Conservation (phyloP, 352 stramenopile genomes). For the Phytophthora constricta region DNA sequence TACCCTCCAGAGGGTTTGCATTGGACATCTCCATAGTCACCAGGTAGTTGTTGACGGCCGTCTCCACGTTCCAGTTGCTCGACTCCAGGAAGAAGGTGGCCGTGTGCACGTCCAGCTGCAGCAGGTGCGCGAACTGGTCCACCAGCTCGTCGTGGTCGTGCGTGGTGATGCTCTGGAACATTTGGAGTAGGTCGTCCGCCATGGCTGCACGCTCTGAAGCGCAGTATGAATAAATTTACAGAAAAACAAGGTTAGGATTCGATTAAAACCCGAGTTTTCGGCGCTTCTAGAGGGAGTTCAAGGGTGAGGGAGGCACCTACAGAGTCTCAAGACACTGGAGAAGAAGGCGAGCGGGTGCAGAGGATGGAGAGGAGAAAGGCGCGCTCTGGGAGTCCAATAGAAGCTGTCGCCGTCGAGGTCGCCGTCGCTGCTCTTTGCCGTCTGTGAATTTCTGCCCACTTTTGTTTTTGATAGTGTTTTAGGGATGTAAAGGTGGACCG, state of each 20-base stretch:
- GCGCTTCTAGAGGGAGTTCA: background rate
- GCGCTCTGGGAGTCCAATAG: constrained; percentile 9
- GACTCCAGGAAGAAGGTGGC: constrained; percentile 88
- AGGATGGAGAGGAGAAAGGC: background rate
- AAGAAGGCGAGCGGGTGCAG: background rate
- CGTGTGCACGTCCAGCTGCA: constrained; percentile 73
- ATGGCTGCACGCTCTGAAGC: constrained; percentile 48
- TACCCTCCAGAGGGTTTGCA: constrained; percentile 33
- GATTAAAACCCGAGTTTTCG: background rate
- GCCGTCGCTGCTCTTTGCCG: too few relatives aligned
- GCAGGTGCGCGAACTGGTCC: constrained; percentile 80
- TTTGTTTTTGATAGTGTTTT: background rate
- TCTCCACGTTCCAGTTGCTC: constrained; percentile 91
- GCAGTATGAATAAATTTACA: background rate
- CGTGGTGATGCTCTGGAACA: constrained; percentile 91
- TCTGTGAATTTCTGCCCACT: too few relatives aligned
- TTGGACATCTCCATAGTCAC: constrained; percentile 56
- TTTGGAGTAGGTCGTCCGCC: constrained; percentile 84
- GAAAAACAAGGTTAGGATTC: background rate
- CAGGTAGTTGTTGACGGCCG: constrained; percentile 84
- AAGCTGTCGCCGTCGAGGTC: too few relatives aligned
- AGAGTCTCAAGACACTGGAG: constrained; percentile 7
- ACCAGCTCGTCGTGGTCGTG: constrained; percentile 85
- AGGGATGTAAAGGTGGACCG: background rate
- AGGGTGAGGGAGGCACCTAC: background rate